phyloP scores from a whole-genome alignment of 495 filamentous ascomycete genomes.

The Xylaria cubensis region DNA sequence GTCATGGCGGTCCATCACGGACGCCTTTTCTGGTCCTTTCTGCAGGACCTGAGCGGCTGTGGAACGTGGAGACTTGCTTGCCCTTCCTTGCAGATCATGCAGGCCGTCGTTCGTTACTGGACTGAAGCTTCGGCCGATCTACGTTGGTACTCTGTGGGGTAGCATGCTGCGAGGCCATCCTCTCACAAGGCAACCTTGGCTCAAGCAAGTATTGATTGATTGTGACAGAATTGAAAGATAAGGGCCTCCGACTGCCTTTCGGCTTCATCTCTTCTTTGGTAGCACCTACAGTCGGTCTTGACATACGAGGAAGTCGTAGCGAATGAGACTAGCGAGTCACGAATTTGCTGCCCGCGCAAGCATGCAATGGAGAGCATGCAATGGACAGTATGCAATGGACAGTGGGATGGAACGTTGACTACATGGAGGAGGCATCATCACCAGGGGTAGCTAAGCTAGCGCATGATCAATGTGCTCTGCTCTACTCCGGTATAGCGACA shows the following conservation, averaged over 20 bases:
- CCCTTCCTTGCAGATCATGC: conserved; percentile 25
- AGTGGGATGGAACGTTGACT: conserved; percentile 1
- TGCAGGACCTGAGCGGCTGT: conserved; percentile 27
- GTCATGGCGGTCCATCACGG: conserved; percentile 20
- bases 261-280: conserved; percentile 12
- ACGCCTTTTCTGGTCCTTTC: conserved; percentile 13
- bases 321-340: not conserved
- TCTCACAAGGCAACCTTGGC: conserved; percentile 6
- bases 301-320: not conserved
- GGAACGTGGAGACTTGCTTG: conserved; percentile 11
- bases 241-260: not conserved
- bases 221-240: conserved; percentile 12
- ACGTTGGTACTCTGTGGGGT: conserved; percentile 23
- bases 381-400: no score
- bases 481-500: not conserved
- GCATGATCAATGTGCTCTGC: not conserved
- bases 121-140: conserved; percentile 22
- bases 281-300: not conserved
- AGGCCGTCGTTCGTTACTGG: conserved; percentile 19
- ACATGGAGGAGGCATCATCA: not conserved
- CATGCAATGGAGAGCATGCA: no score
- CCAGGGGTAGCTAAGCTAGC: not conserved
- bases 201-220: conserved; percentile 7
- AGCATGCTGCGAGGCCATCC: conserved; percentile 19
- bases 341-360: not conserved